Percentiles rank a stretch among this genome's conserved stretches.
phyloP scores from a whole-genome alignment of 2,329 filamentous ascomycete genomes.

The Exophiala alcalophila region DNA sequence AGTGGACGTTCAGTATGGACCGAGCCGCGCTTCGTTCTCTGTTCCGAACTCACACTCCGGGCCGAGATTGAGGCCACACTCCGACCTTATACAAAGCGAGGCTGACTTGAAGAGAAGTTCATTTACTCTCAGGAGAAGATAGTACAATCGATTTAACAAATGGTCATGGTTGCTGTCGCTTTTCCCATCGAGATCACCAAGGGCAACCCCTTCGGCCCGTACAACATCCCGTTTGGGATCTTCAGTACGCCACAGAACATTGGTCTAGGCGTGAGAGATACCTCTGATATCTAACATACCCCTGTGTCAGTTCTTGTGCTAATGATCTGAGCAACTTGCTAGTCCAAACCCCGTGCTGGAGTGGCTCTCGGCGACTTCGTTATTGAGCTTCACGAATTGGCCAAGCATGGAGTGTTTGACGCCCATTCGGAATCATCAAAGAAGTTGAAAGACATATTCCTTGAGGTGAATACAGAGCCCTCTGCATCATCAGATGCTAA shows the following conservation, averaged over 20 bases:
- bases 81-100: too few species aligned
- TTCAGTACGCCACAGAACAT: slow-evolving; percentile 5
- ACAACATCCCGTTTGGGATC: slow-evolving; percentile 15
- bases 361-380: slow-evolving; percentile 9
- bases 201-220: slow-evolving; percentile 2
- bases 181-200: slow-evolving; percentile 1
- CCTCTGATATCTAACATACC: background rate
- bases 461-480: slow-evolving; percentile 5
- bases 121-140: too few species aligned
- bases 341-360: slow-evolving; percentile 6
- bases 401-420: slow-evolving; percentile 5
- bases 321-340: background rate
- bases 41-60: too few species aligned
- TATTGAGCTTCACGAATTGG: slow-evolving; percentile 5
- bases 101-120: too few species aligned
- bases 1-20: too few species aligned
- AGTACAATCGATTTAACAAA: too few species aligned
- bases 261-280: slow-evolving; percentile 11
- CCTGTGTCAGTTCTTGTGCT: background rate
- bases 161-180: background rate
- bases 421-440: background rate
- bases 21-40: too few species aligned
- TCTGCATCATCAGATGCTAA: too few species aligned
- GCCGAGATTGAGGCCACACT: too few species aligned
- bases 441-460: slow-evolving; percentile 1